phyloP scores from a whole-genome alignment of 2,329 filamentous ascomycete genomes.

The Clonostachys byssicola region DNA sequence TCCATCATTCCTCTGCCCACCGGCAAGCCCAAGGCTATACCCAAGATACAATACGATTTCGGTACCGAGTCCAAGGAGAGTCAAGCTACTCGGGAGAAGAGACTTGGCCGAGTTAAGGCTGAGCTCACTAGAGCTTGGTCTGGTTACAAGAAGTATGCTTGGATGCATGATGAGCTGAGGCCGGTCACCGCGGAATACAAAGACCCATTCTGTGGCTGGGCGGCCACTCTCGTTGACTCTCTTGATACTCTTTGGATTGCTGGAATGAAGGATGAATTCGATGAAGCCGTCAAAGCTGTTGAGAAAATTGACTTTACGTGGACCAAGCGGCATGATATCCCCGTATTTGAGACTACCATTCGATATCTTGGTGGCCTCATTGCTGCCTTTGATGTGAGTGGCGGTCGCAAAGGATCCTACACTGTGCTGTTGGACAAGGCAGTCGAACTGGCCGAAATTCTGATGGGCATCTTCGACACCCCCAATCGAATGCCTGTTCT shows the following conservation, averaged over 20 bases:
- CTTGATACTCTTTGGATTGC: conserved; percentile 87
- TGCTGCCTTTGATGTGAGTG: conserved; percentile 82
- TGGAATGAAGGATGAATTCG: conserved; percentile 73
- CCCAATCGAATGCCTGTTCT: conserved; percentile 89
- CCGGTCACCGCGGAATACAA: conserved; percentile 65
- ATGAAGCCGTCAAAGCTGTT: conserved; percentile 68
- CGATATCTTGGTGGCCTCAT: conserved; percentile 85
- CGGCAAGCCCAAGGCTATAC: conserved; percentile 64
- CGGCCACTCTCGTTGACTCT: conserved; percentile 78
- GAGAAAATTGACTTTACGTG: conserved; percentile 79
- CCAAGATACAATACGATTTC: conserved; percentile 73
- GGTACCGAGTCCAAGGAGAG: conserved; percentile 56
- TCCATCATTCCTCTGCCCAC: conserved; percentile 74
- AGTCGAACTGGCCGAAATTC: conserved; percentile 71
- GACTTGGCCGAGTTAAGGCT: conserved; percentile 63
- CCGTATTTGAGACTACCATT: conserved; percentile 91
- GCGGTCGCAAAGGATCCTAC: conserved; percentile 50
- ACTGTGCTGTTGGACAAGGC: conserved; percentile 71
- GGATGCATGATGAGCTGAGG: conserved; percentile 80
- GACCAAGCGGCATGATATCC: conserved; percentile 62
- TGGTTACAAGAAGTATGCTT: conserved; percentile 76
- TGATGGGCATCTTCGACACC: conserved; percentile 84
- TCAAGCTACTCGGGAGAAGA: conserved; percentile 58
- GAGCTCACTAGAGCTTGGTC: conserved; percentile 78
- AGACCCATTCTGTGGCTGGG: conserved; percentile 90